Evolutionary conservation across 139 green algal genomes (phyloP), one percentile per base, ranked within the genome.

Genomic region (Parachlorella kessleri): DNA sequence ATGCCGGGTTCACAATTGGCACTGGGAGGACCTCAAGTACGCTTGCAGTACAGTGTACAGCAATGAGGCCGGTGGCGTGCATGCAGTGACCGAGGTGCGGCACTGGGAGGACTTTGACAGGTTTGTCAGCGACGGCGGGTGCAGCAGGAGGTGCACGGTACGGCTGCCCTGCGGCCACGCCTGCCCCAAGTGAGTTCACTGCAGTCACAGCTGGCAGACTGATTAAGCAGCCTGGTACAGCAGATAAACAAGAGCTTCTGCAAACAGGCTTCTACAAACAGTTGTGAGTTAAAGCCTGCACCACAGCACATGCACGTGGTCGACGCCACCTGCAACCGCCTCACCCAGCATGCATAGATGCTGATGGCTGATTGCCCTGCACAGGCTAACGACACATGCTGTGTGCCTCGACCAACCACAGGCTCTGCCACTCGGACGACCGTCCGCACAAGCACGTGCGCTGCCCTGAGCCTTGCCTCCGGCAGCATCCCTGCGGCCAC

Each of bases 161-260:
- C 55, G 55, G 28, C 77, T 93, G 67, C 74, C 77, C 2, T 94
- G 90, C 74, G 90, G 90, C 30, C 90, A 94, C 76, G 23, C 37
- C 0, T 93, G 90, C 76, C 59, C 63, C 3, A 78, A 40, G 70
- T 33, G 32, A 74, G 48, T 59, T 59, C 0, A 18, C 21, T 59
- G 48, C 14, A 18, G 21, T 14, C 48, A 59, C 48, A 28, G 48
- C 14, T 59, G 48, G 48, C 21, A 18, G 48, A 59, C 21, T 59
- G 21, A 28, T 59, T 59, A 18, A 18, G 48, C 48, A 0, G 48
- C 48, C 14, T 59, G 48, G n/a, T n/a, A n/a, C n/a, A n/a, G n/a
- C n/a, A n/a, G n/a, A n/a, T n/a, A n/a, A n/a, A n/a, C n/a, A n/a
- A n/a, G n/a, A n/a, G n/a, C n/a, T n/a, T n/a, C n/a, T n/a, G n/a